Conservation (phyloP, 352 stramenopile genomes). For the Globisporangium nunn region DNA sequence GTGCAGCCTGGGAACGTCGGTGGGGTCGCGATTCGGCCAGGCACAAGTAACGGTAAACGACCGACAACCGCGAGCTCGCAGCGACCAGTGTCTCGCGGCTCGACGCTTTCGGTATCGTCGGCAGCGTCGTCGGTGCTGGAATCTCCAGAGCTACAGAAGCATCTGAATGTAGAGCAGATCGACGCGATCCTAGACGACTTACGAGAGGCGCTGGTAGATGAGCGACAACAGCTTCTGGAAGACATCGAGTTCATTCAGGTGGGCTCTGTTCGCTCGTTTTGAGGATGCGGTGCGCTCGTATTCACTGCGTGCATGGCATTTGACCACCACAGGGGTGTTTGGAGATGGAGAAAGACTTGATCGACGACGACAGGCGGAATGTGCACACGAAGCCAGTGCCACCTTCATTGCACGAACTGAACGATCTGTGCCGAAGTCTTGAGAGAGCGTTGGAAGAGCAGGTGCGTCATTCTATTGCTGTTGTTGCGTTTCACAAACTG, state of each 20-base stretch:
- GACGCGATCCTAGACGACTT: slow-evolving; percentile 61
- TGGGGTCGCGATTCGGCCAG: slow-evolving; percentile 31
- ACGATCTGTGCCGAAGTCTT: slow-evolving; percentile 41
- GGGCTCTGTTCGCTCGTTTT: not conserved
- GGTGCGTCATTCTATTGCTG: slow-evolving; percentile 12
- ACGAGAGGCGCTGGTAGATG: slow-evolving; percentile 44
- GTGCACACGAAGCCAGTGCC: slow-evolving; percentile 24
- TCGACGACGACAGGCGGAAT: slow-evolving; percentile 61
- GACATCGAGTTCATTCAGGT: slow-evolving; percentile 86
- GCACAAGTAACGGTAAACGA: slow-evolving; percentile 32
- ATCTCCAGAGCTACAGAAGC: slow-evolving; percentile 28
- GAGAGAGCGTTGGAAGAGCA: slow-evolving; percentile 63
- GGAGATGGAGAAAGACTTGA: slow-evolving; percentile 82
- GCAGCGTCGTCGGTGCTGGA: slow-evolving; percentile 50
- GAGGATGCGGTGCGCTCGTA: not conserved
- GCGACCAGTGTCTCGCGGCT: slow-evolving; percentile 56
- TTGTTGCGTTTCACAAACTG: not conserved
- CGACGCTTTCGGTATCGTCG: slow-evolving; percentile 52
- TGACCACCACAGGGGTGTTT: slow-evolving; percentile 41
- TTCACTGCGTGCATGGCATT: not conserved
- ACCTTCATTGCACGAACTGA: slow-evolving; percentile 59
- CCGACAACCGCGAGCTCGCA: slow-evolving; percentile 36
- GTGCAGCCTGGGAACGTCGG: not conserved
- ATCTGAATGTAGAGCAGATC: slow-evolving; percentile 67
- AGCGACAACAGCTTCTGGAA: slow-evolving; percentile 58